Conservation (phyloP, 768 basidiomycete species). For the Rubroboletus pulcherrimus region DNA sequence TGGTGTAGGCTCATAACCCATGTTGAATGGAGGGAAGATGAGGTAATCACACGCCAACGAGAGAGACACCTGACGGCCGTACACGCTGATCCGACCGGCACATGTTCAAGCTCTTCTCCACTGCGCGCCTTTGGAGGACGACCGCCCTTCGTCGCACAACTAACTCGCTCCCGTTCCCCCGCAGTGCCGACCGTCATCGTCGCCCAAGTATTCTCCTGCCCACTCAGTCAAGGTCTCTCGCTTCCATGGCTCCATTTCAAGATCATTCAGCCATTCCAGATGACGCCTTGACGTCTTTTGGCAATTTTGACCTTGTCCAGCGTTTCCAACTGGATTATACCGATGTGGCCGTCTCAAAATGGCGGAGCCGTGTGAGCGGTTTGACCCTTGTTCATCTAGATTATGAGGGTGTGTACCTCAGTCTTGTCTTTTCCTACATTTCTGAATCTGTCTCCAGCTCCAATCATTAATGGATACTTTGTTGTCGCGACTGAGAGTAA, state of each 20-base stretch:
- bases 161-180: neutral
- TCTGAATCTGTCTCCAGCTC: constrained; percentile 47
- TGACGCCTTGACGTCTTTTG: constrained; percentile 39
- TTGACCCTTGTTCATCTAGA: constrained; percentile 86
- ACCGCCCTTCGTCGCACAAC: constrained; percentile 13
- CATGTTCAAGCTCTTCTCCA: constrained; percentile 32
- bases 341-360: constrained; percentile 81
- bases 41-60: constrained; percentile 9
- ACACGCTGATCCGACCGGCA: neutral
- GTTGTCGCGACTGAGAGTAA: constrained; percentile 86
- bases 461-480: constrained; percentile 89
- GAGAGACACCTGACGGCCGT: too few relatives aligned
- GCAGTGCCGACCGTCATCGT: constrained; percentile 1
- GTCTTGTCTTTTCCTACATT: neutral
- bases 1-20: constrained; percentile 38
- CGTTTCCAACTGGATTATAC: constrained; percentile 71
- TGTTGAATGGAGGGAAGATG: constrained; percentile 4
- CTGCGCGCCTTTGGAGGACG: constrained; percentile 13
- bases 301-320: constrained; percentile 83
- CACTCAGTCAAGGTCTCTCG: constrained; percentile 11
- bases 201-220: neutral
- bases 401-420: constrained; percentile 65
- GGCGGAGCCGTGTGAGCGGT: constrained; percentile 85
- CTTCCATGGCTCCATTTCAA: constrained; percentile 29
- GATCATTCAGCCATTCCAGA: constrained; percentile 20